Evolutionary conservation across 106 monocot species (phyloP).

Genomic region (Dioscorea alata): DNA sequence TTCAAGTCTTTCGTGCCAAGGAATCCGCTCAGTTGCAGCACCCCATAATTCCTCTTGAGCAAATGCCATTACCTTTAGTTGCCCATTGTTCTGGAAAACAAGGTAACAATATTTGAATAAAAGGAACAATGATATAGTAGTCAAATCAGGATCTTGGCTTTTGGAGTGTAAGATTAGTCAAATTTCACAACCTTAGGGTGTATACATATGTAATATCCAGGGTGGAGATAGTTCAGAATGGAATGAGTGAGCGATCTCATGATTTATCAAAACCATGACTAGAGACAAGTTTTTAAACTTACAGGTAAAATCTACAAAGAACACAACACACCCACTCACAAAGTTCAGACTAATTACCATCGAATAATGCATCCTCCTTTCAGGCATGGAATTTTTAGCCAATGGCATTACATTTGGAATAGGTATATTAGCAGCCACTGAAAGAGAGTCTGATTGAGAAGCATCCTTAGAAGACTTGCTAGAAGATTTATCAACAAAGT

Average conservation of each 20-base stretch:
- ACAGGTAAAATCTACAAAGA: too few species aligned
- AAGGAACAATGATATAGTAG: not conserved
- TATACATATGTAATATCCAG: too few species aligned
- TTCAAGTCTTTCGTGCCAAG: slow-evolving; percentile 97
- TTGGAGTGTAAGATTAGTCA: too few species aligned
- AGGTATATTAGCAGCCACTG: slow-evolving; percentile 36
- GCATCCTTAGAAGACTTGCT: slow-evolving; percentile 26
- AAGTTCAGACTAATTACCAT: slow-evolving; percentile 13
- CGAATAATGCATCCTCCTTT: slow-evolving; percentile 16
- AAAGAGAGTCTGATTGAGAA: slow-evolving; percentile 22
- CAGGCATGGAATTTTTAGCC: slow-evolving; percentile 30
- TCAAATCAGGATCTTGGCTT: too few species aligned
- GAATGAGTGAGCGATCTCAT: too few species aligned
- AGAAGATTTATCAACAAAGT: slow-evolving; percentile 58
- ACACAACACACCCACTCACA: not conserved
- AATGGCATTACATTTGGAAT: slow-evolving; percentile 41
- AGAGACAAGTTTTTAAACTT: too few species aligned
- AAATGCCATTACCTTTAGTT: slow-evolving; percentile 72
- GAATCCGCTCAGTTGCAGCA: slow-evolving; percentile 78
- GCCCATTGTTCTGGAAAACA: slow-evolving; percentile 58
- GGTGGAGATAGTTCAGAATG: too few species aligned
- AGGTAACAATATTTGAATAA: not conserved
- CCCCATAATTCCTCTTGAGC: slow-evolving; percentile 71
- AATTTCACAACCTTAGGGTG: too few species aligned
- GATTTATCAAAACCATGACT: too few species aligned